Evolutionary conservation across 352 stramenopile genomes (phyloP).

Genomic region (Pythium apleroticum): DNA sequence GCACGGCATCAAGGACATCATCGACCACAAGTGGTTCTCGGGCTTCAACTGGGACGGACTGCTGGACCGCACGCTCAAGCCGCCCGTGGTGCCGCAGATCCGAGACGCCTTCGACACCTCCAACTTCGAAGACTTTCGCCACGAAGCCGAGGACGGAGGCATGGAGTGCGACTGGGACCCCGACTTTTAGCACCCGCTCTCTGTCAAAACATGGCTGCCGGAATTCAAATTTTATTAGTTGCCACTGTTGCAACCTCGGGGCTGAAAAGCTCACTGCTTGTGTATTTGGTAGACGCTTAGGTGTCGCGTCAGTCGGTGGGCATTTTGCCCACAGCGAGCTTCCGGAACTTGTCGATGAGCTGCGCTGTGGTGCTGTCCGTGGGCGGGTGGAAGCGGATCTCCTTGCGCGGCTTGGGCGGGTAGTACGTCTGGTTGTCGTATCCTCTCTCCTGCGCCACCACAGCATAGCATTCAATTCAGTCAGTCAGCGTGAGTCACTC

Average conservation of each 20-base stretch:
- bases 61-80: constrained; percentile 57
- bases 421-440: constrained; percentile 62
- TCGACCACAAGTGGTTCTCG: constrained; percentile 84
- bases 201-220: no score
- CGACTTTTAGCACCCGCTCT: constrained; percentile 50
- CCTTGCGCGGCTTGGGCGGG: constrained; percentile 44
- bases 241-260: no score
- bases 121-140: constrained; percentile 79
- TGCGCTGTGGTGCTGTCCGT: constrained; percentile 63
- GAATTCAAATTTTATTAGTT: constrained; percentile 5
- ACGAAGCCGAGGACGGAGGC: constrained; percentile 62
- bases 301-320: constrained; percentile 13
- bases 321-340: constrained; percentile 72
- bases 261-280: no score
- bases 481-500: not conserved
- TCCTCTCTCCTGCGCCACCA: constrained; percentile 36
- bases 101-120: constrained; percentile 76
- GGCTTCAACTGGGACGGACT: constrained; percentile 69
- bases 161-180: constrained; percentile 72
- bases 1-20: constrained; percentile 81
- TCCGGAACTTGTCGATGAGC: constrained; percentile 81
- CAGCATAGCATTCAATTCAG: not conserved
- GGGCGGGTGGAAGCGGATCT: constrained; percentile 48
- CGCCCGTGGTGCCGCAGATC: constrained; percentile 72
- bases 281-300: no score